Conservation (phyloP, 2,329 filamentous ascomycete species). For the Fusarium sp. region DNA sequence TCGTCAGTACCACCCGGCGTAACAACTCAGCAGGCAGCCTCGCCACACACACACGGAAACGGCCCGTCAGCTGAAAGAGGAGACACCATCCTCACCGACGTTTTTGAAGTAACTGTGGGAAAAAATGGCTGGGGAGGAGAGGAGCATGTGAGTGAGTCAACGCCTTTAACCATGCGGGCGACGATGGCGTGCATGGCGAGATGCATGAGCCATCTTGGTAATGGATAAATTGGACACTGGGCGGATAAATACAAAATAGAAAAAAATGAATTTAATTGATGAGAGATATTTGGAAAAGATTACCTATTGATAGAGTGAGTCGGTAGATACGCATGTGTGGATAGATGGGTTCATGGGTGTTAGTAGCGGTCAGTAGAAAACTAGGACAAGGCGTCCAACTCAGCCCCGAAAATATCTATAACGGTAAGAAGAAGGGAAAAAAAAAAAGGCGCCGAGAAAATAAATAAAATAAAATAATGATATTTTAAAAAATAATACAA, state of each 20-base stretch:
- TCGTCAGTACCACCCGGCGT: slow-evolving; percentile 11
- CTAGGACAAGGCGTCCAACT: neutral
- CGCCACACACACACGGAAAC: slow-evolving; percentile 28
- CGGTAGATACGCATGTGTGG: neutral
- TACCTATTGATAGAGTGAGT: neutral
- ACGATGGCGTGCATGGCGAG: slow-evolving; percentile 28
- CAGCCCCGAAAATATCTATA: neutral
- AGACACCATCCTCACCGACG: slow-evolving; percentile 29
- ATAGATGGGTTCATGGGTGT: neutral
- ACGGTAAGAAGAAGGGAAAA: neutral
- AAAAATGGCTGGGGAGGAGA: slow-evolving; percentile 11
- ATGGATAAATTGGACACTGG: neutral
- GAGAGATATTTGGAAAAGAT: neutral
- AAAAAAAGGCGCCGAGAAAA: neutral
- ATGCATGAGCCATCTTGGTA: neutral
- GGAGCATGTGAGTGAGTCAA: slow-evolving; percentile 36
- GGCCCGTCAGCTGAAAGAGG: slow-evolving; percentile 14
- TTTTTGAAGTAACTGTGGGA: slow-evolving; percentile 1
- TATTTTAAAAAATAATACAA: neutral
- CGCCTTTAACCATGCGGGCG: slow-evolving; percentile 8
- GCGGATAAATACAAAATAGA: neutral
- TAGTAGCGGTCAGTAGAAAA: neutral
- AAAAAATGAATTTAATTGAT: neutral
- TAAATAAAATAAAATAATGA: slow-evolving; percentile 17
- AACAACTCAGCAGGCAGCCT: slow-evolving; percentile 30